Conservation (phyloP, 495 filamentous ascomycete genomes). For the Jackrogersella minutella region DNA sequence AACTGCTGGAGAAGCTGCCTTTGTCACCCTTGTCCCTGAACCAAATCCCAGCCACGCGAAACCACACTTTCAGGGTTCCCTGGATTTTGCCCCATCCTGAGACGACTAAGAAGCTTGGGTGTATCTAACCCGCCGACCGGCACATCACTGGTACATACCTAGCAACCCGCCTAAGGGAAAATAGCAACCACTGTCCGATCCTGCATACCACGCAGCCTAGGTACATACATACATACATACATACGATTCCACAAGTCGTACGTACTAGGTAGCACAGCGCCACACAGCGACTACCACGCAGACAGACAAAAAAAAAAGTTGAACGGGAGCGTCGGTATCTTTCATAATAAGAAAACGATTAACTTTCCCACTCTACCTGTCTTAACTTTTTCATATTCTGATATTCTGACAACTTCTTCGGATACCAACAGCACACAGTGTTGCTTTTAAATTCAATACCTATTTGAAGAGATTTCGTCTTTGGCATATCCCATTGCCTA, state of each 20-base stretch:
- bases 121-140: conserved; percentile 23
- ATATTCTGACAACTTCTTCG: not conserved
- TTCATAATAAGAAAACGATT: not conserved
- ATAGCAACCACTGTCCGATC: conserved; percentile 44
- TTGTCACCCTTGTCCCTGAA: conserved; percentile 27
- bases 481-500: no score
- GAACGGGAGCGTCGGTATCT: not conserved
- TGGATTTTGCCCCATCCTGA: conserved; percentile 38
- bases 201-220: conserved; percentile 42
- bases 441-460: not conserved
- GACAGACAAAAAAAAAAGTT: conserved; percentile 10
- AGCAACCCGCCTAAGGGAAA: conserved; percentile 46
- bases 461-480: no score
- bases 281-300: conserved; percentile 15
- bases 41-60: conserved; percentile 36
- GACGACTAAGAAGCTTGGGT: conserved; percentile 38
- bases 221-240: no score
- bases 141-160: conserved; percentile 10
- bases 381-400: not conserved
- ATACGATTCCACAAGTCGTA: conserved; percentile 8
- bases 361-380: not conserved
- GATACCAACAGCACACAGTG: conserved; percentile 13
- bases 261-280: conserved; percentile 16
- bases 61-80: conserved; percentile 31
- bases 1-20: conserved; percentile 31